Conservation (phyloP, 371 early-diverging fungal genomes). For the Coemansia sp. region DNA sequence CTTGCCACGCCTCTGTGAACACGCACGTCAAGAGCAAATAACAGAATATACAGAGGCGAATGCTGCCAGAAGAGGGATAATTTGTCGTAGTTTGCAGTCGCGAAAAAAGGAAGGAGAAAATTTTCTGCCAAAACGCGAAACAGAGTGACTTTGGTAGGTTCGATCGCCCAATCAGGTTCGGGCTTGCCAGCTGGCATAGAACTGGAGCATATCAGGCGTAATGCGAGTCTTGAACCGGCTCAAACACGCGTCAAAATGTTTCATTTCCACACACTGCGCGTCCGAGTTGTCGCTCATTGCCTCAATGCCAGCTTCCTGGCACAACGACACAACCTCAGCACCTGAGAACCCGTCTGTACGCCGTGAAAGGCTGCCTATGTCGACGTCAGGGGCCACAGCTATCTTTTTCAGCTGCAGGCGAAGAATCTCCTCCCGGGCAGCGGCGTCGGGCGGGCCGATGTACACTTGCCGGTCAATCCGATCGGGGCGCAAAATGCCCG, state of each 20-base stretch:
- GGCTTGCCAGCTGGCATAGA: conserved; percentile 69
- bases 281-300: conserved; percentile 87
- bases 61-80: not conserved
- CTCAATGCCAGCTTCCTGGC: conserved; percentile 89
- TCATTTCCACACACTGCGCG: conserved; percentile 58
- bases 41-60: not conserved
- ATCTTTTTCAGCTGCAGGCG: conserved; percentile 70
- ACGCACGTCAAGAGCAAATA: not conserved
- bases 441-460: conserved; percentile 85
- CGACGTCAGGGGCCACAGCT: conserved; percentile 61
- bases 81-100: not conserved
- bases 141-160: too few species aligned
- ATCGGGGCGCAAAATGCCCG: conserved; percentile 93
- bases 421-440: conserved; percentile 81
- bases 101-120: not conserved
- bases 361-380: conserved; percentile 60
- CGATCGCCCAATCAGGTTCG: not conserved
- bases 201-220: conserved; percentile 87
- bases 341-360: conserved; percentile 91
- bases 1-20: not conserved
- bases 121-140: too few species aligned
- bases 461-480: conserved; percentile 95
- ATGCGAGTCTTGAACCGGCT: conserved; percentile 69
- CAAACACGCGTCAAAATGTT: conserved; percentile 72
- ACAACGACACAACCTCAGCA: conserved; percentile 90